Base-by-base conservation (phyloP, 768 basidiomycete genomes). In the Suillus subalutaceus region DNA sequence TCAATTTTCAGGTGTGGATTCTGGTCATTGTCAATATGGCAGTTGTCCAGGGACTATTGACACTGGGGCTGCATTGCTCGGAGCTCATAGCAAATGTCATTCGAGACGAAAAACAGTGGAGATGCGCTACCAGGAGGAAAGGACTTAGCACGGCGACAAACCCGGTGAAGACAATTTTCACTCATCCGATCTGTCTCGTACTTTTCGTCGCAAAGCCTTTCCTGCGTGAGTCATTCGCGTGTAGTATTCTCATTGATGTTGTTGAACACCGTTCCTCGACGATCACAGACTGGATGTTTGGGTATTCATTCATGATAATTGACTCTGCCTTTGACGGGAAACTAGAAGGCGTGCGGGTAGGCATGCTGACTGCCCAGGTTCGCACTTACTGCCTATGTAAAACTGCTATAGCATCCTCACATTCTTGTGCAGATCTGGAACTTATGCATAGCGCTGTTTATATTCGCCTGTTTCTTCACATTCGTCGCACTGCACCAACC, bases 261-360 rank as follows among this genome's bases (percentile, higher is more conserved):
- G 55, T n/a, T 66, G 63, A 40, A 10, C 4, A 32, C 3, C 0
- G 32, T 30, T 30, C 26, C 1, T 53, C 3, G 4, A 53, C 13
- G 46, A 16, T 53, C 6, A 48, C 56, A 76, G 75, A 76, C 46
- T 76, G 75, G 76, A 76, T 78, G 76, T 72, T 78, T 44, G 74
- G 72, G 8, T 71, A 77, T 32, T 72, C 73, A 8, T 69, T 74
- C 13, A 3, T 0, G 13, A 40, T 40, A 12, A 13, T 0, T 9
- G 9, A 10, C 37, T 0, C 12, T 0, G 40, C 13, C 4, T 5
- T 2, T 13, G 3, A 41, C 4, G 13, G 13, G 40, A 41, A 15
- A 37, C 9, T 37, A 37, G 9, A 0, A 4, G 2, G 1, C 30
- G n/a, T n/a, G n/a, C n/a, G n/a, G n/a, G 9, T 37, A 37, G 2